Evolutionary conservation across 2,329 filamentous ascomycete species (phyloP), one percentile per base, ranked within the genome.

Genomic region (Thielaviopsis musarum): DNA sequence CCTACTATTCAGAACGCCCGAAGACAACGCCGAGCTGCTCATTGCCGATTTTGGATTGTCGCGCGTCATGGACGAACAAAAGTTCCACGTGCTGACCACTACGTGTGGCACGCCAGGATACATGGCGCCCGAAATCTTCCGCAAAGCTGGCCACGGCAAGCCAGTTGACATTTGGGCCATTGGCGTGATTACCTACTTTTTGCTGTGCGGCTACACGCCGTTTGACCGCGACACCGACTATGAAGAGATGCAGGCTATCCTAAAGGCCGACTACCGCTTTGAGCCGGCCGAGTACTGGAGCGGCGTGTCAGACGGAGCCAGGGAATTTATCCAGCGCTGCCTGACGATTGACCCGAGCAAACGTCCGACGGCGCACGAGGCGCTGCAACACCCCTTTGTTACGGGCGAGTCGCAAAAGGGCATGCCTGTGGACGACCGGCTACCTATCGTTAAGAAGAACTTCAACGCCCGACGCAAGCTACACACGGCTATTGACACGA

Each of bases 41-140:
- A 98, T 98, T 69, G 93, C 93, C 63, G 93, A 98, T 70, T 98
- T 98, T 71, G 93, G 93, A 10, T 77, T 98, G 56, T 93, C 87
- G 26, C 83, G 93, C 61, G 96, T 98, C 73, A 97, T 98, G 91
- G 93, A 98, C 69, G 93, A 97, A 73, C 90, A 96, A 72, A 88
- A 95, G 69, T 97, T 97, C 72, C 93, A 97, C 69, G 91, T 97
- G 30, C 75, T 98, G 63, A 98, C 93, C 12, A 98, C 93, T 0
- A 98, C 93, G 1, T 98, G 93, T 70, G 93, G 93, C 62, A 98
- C 93, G 1, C 93, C 93, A 3, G 93, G 93, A 55, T 98, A 98
- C 73, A 98, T 98, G 93, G 93, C 93, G 1, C 93, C 93, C 22
- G 93, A 98, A 71, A 98, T 98, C 67, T 98, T 98, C 75, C 95